These are phyloP conservation scores for Crepidotus variabilis DNA, from an alignment of 768 basidiomycete species.

Conservation along the genomic window DNA sequence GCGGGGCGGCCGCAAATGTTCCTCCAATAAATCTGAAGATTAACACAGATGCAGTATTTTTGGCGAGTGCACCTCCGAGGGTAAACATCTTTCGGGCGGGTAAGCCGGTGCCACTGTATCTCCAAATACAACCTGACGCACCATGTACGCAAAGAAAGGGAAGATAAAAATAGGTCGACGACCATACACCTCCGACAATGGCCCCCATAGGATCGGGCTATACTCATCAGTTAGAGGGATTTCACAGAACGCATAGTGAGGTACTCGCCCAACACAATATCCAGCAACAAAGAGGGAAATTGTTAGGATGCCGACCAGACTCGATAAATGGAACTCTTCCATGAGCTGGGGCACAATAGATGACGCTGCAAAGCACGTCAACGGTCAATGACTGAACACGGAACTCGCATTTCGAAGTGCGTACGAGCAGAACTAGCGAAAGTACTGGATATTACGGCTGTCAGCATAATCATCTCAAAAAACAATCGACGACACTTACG, in stretches of 20 bases:
- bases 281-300: slow-evolving; percentile 66
- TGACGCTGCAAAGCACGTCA: slow-evolving; percentile 29
- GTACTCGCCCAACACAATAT: slow-evolving; percentile 52
- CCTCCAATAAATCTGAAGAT: slow-evolving; percentile 71
- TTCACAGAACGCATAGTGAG: neutral
- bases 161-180: slow-evolving; percentile 55
- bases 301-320: slow-evolving; percentile 49
- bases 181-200: slow-evolving; percentile 53
- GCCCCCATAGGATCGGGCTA: slow-evolving; percentile 55
- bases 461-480: neutral
- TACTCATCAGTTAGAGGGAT: neutral
- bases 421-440: slow-evolving; percentile 58
- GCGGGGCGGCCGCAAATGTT: slow-evolving; percentile 61
- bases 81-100: slow-evolving; percentile 44
- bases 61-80: slow-evolving; percentile 57
- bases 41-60: slow-evolving; percentile 61
- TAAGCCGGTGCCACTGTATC: neutral
- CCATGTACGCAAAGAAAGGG: slow-evolving; percentile 51
- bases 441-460: slow-evolving; percentile 35
- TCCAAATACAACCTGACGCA: slow-evolving; percentile 21
- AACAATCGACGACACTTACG: slow-evolving; percentile 30
- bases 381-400: neutral
- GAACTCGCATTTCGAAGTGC: slow-evolving; percentile 6
- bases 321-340: slow-evolving; percentile 43
- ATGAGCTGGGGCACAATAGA: slow-evolving; percentile 42